Conservation (phyloP, 2,329 filamentous ascomycete genomes). For the Verticillium klebahnii region DNA sequence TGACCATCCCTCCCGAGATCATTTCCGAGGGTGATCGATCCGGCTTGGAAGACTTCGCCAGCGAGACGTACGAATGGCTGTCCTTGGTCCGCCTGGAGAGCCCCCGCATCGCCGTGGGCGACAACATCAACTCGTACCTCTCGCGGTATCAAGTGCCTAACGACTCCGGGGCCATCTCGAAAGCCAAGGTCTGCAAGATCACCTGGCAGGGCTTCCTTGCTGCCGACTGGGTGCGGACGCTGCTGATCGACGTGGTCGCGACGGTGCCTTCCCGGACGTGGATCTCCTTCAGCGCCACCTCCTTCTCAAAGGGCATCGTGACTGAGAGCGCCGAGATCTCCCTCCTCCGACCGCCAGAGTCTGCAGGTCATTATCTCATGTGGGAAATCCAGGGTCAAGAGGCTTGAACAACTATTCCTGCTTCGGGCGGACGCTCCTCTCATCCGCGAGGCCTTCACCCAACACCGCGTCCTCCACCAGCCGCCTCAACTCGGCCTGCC, state of each 20-base stretch:
- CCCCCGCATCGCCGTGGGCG: slow-evolving; percentile 52
- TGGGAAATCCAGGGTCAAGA: slow-evolving; percentile 52
- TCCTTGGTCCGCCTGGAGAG: slow-evolving; percentile 63
- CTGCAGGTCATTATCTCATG: slow-evolving; percentile 50
- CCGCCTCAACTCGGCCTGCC: slow-evolving; percentile 72
- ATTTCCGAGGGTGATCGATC: slow-evolving; percentile 32
- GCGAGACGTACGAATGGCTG: slow-evolving; percentile 70
- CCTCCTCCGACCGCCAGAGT: slow-evolving; percentile 46
- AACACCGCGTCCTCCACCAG: slow-evolving; percentile 77
- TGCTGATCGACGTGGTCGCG: slow-evolving; percentile 40
- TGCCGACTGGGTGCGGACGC: slow-evolving; percentile 44
- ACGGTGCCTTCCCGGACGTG: slow-evolving; percentile 41
- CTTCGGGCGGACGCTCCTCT: slow-evolving; percentile 60
- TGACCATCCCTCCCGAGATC: slow-evolving; percentile 18
- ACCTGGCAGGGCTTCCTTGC: slow-evolving; percentile 58
- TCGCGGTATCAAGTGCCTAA: slow-evolving; percentile 61
- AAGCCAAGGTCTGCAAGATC: slow-evolving; percentile 41
- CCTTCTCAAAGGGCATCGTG: slow-evolving; percentile 41
- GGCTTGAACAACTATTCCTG: slow-evolving; percentile 43
- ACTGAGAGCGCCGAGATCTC: slow-evolving; percentile 45
- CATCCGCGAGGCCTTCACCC: slow-evolving; percentile 58
- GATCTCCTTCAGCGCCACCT: slow-evolving; percentile 50
- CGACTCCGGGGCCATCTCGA: slow-evolving; percentile 15
- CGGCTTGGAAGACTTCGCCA: slow-evolving; percentile 58
- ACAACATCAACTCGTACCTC: slow-evolving; percentile 64